Evolutionary conservation across 169 alveolate species (phyloP).

Genomic region (Eimeria sp.): DNA sequence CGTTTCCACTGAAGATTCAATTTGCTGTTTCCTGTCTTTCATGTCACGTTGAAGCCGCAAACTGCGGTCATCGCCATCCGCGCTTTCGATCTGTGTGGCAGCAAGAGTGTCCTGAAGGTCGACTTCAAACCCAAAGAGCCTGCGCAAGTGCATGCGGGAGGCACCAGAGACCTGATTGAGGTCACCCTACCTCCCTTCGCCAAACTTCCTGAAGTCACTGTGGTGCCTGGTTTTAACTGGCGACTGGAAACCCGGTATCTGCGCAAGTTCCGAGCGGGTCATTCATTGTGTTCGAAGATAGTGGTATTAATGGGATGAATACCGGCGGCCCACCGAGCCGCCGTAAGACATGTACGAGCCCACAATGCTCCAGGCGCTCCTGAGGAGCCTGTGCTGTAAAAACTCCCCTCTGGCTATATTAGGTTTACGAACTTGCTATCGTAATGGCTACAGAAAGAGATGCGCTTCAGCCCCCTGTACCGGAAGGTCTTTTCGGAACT

Average conservation of each 20-base stretch:
- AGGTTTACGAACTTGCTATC: neutral
- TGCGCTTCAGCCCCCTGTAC: neutral
- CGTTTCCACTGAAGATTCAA: constrained; percentile 31
- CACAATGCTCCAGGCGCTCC: neutral
- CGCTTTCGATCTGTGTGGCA: neutral
- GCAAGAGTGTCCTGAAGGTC: constrained; percentile 27
- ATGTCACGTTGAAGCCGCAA: constrained; percentile 22
- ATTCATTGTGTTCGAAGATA: neutral
- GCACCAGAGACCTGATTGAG: neutral
- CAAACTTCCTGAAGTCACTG: neutral
- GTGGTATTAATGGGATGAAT: neutral
- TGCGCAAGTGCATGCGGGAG: neutral
- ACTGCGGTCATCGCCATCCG: neutral
- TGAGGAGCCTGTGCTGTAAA: neutral
- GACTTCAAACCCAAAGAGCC: constrained; percentile 52
- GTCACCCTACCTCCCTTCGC: neutral
- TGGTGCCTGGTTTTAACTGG: neutral
- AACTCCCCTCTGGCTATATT: neutral
- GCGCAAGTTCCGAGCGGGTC: neutral
- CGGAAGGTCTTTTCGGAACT: neutral
- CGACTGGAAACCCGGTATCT: neutral
- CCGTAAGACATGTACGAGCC: neutral
- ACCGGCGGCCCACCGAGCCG: neutral
- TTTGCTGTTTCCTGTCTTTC: constrained; percentile 42
- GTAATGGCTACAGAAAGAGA: neutral